phyloP scores from a whole-genome alignment of 371 early-diverging fungal species.

The Circinella umbellata region DNA sequence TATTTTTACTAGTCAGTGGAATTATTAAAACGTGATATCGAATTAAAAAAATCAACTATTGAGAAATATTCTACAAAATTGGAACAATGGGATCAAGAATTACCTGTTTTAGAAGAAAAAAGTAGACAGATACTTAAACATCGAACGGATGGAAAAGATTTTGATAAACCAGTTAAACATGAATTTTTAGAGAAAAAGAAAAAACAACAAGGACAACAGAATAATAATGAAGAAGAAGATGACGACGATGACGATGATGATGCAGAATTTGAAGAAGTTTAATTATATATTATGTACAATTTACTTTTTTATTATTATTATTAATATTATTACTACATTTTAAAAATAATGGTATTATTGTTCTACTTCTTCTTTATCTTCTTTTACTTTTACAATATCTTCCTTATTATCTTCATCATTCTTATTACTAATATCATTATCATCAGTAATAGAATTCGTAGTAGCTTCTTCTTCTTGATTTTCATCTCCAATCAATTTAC shows the following conservation, averaged over 20 bases:
- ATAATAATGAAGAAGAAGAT: conserved; percentile 24
- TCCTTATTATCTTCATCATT: no score
- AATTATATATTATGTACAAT: conserved; percentile 1
- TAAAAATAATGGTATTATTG: conserved; percentile 4
- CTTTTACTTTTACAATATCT: conserved; percentile 13
- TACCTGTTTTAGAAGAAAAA: conserved; percentile 21
- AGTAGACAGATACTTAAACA: conserved; percentile 14
- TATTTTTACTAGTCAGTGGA: conserved; percentile 19
- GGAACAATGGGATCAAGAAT: conserved; percentile 23
- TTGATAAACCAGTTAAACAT: conserved; percentile 12
- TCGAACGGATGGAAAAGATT: conserved; percentile 25
- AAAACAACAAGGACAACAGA: conserved; percentile 12
- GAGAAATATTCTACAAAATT: conserved; percentile 18
- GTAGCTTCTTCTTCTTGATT: conserved; percentile 15
- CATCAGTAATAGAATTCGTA: no score
- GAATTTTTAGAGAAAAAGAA: not conserved
- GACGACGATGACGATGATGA: conserved; percentile 28
- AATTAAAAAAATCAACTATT: conserved; percentile 23
- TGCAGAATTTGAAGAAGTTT: conserved; percentile 28
- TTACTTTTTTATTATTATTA: not conserved
- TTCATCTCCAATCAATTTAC: conserved; percentile 34
- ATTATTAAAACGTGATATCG: conserved; percentile 25
- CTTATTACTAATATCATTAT: no score
- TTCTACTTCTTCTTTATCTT: conserved; percentile 14
- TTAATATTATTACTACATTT: not conserved